Evolutionary conservation across 768 basidiomycete species (phyloP), one percentile per base, ranked within the genome.

Genomic region (Rhizopogon vesiculosus): DNA sequence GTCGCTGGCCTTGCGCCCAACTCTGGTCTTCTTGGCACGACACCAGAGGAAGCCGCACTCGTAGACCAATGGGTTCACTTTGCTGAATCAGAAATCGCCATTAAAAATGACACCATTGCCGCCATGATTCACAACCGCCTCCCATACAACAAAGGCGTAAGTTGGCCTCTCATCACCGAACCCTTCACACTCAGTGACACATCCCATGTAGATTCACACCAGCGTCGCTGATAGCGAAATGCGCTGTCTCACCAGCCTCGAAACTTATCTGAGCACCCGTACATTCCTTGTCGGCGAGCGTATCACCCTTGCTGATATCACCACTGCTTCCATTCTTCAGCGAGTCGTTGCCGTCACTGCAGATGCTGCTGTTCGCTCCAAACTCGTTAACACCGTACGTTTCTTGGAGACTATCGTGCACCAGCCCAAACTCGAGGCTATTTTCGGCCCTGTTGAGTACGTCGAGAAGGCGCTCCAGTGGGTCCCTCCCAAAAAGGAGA

Each of bases 231-330:
- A 89, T 45, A 79, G 78, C 38, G 78, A 85, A 64, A 59, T 71
- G 42, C 78, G 81, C 45, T 73, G 82, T 18, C 77, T 97, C 49
- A 74, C 74, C 41, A 84, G 83, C 60, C 77, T 98, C 55, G 83
- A 99, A 61, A 70, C 74, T 35, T 81, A 90, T 76, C 84, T 99
- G 63, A 68, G 77, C 48, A 78, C 83, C 55, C 84, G 82, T 66
- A 99, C 96, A 45, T 98, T 85, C 82, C 82, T 98, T 65, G 93
- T 93, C 54, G 87, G 86, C 61, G 92, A 99, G 69, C 91, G 96
- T 66, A 89, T 98, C 79, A 92, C 93, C 59, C 80, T 96, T 45
- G 97, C 94, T 60, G 97, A 99, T 66, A 70, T 99, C 72, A 69
- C 71, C 66, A 62, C 91, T 61, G 91, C 89, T 39, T 69, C 77